A percentile compares a stretch with the other conserved stretches of the same genome.
Conservation (phyloP, 306 rosid species). For the cucumber (Cucumis sativus) region DNA sequence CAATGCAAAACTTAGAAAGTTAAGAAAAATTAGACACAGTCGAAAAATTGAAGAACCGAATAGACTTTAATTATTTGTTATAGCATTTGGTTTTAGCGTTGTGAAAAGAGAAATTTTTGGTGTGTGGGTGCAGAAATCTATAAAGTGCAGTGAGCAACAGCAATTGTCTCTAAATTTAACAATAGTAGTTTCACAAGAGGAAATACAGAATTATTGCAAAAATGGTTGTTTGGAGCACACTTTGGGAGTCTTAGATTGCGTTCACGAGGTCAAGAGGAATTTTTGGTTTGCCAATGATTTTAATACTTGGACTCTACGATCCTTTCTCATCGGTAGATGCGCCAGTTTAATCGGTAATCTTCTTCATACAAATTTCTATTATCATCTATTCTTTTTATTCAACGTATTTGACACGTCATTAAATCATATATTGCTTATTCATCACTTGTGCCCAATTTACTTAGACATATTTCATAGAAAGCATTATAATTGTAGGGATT, state of each 20-base stretch:
- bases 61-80: too few species aligned
- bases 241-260: not conserved
- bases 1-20: too few species aligned
- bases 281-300: conserved; percentile 5
- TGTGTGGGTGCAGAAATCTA: not conserved
- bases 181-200: not conserved
- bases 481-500: too few species aligned
- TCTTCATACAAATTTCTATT: too few species aligned
- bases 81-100: not conserved
- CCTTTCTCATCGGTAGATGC: not conserved
- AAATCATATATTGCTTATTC: too few species aligned
- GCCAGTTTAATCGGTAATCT: not conserved
- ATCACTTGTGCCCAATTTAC: too few species aligned
- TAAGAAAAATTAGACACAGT: too few species aligned
- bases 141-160: not conserved
- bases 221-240: conserved; percentile 6
- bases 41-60: too few species aligned
- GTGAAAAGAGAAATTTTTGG: not conserved
- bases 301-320: not conserved
- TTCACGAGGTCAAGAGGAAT: not conserved
- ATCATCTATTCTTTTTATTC: too few species aligned
- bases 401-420: too few species aligned
- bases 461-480: too few species aligned
- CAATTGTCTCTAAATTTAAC: not conserved
- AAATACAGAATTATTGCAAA: not conserved